A percentile compares a stretch with the other conserved stretches of the same genome.
These are phyloP conservation scores for Auriscalpium microsporum DNA, from an alignment of 768 basidiomycete species.

Conservation along the genomic window DNA sequence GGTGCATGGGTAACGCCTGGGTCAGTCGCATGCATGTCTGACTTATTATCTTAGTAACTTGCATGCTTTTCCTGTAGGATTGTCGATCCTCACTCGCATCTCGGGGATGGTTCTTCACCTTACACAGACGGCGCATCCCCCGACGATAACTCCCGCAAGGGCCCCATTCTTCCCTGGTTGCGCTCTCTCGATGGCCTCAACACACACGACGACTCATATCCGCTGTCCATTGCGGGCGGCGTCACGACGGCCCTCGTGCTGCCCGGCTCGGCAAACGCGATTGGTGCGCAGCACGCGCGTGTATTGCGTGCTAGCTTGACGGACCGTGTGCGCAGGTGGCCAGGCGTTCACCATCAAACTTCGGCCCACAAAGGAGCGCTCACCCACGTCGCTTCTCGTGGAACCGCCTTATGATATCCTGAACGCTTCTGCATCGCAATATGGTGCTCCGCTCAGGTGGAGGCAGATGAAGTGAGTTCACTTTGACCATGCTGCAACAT, in stretches of 20 bases:
- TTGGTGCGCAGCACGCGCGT: constrained; percentile 33
- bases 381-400: constrained; percentile 57
- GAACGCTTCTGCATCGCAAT: constrained; percentile 19
- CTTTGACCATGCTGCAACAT: too few relatives aligned
- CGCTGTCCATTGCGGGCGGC: constrained; percentile 66
- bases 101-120: constrained; percentile 29
- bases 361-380: constrained; percentile 60
- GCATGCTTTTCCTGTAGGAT: constrained; percentile 17
- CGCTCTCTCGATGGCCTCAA: constrained; percentile 73
- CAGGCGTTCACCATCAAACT: constrained; percentile 75
- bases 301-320: constrained; percentile 1
- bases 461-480: constrained; percentile 64
- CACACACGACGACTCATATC: constrained; percentile 69
- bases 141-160: constrained; percentile 37
- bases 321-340: constrained; percentile 38
- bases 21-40: constrained; percentile 11
- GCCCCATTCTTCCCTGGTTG: constrained; percentile 56
- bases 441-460: constrained; percentile 29
- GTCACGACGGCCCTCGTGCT: constrained; percentile 71
- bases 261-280: constrained; percentile 63
- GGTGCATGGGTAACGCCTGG: constrained; percentile 81
- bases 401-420: constrained; percentile 62
- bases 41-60: not conserved
- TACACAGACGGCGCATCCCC: constrained; percentile 19
- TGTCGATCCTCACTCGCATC: constrained; percentile 42